Evolutionary conservation across 1,139 yeast genomes (phyloP).

Genomic region (Scheffersomyces quercinus): DNA sequence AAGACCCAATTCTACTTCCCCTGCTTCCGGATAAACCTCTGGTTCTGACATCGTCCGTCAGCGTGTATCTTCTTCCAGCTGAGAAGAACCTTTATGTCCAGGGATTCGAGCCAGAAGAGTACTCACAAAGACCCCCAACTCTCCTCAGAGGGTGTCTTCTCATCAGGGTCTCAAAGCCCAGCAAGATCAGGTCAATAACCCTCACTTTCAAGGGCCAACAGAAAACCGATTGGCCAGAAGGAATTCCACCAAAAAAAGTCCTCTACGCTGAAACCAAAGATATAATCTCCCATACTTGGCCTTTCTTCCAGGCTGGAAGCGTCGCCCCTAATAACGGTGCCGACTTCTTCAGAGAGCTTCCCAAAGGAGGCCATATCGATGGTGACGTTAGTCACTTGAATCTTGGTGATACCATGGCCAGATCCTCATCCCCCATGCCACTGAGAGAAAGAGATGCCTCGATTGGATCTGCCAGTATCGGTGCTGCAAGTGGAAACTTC

Average conservation of each 20-base stretch:
- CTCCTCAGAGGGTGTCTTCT: conserved; percentile 81
- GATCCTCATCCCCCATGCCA: conserved; percentile 23
- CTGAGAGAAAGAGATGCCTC: not conserved
- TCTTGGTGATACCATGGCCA: conserved; percentile 23
- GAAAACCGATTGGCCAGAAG: conserved; percentile 98
- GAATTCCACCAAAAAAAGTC: conserved; percentile 85
- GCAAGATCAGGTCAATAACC: conserved; percentile 69
- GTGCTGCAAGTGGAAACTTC: conserved; percentile 18
- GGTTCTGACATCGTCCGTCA: conserved; percentile 48
- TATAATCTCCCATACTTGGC: conserved; percentile 85
- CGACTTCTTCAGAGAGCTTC: conserved; percentile 43
- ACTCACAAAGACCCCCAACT: conserved; percentile 72
- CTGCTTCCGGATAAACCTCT: conserved; percentile 52
- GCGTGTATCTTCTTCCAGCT: conserved; percentile 62
- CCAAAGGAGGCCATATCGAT: conserved; percentile 11
- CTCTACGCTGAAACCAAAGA: conserved; percentile 66
- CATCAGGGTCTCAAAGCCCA: conserved; percentile 69
- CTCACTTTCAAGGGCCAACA: conserved; percentile 71
- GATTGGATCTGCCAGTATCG: not conserved
- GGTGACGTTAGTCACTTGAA: conserved; percentile 35
- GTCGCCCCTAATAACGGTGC: conserved; percentile 54
- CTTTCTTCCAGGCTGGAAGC: conserved; percentile 61
- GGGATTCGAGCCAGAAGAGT: conserved; percentile 74
- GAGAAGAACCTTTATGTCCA: conserved; percentile 80
- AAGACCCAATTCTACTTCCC: conserved; percentile 24